A percentile compares a stretch with the other conserved stretches of the same genome.
Conservation (phyloP, 805 yeast species). For the Saccharomycopsis malanga region DNA sequence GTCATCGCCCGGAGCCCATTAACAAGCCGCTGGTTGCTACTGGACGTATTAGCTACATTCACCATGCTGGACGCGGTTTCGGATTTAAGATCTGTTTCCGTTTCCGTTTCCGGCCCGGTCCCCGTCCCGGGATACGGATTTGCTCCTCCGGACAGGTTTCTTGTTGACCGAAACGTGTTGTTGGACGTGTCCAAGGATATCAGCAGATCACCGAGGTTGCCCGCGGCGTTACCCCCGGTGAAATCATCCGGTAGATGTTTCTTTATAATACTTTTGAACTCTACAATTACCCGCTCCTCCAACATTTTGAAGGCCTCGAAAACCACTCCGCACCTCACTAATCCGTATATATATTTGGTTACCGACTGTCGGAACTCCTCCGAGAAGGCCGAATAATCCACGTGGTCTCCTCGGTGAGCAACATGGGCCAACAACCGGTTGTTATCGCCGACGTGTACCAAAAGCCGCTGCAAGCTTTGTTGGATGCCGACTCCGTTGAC, state of each 20-base stretch:
- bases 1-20: constrained; percentile 54
- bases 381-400: constrained; percentile 33
- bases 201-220: background rate
- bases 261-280: constrained; percentile 67
- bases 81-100: too few species aligned
- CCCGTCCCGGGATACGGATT: background rate
- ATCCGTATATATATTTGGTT: constrained; percentile 43
- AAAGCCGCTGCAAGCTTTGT: constrained; percentile 34
- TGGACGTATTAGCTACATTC: constrained; percentile 12
- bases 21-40: constrained; percentile 31
- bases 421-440: constrained; percentile 24
- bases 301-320: constrained; percentile 55
- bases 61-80: constrained; percentile 9
- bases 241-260: constrained; percentile 45
- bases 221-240: background rate
- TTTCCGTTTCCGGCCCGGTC: constrained; percentile 1
- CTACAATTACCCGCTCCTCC: constrained; percentile 61
- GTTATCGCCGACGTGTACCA: constrained; percentile 25
- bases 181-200: constrained; percentile 1
- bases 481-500: constrained; percentile 45
- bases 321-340: constrained; percentile 56
- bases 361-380: constrained; percentile 35
- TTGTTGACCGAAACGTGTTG: constrained; percentile 4
- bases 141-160: too few species aligned
- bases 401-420: constrained; percentile 19